Conservation (phyloP, 164 flowering plant genomes). For the Euptelea pleiosperma region DNA sequence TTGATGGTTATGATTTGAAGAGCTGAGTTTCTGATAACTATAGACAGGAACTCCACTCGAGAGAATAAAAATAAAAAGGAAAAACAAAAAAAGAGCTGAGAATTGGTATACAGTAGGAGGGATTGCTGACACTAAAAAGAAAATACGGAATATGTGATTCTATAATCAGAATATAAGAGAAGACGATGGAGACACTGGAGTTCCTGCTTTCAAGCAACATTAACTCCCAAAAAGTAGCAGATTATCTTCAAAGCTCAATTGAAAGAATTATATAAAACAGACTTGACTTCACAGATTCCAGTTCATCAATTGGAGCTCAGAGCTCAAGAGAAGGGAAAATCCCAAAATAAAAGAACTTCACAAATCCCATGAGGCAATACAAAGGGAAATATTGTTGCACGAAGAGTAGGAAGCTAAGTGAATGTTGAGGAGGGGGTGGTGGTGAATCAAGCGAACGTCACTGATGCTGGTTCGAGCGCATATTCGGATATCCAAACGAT, state of each 20-base stretch:
- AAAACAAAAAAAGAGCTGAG: background rate
- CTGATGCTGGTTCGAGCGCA: conserved; percentile 28
- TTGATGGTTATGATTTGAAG: background rate
- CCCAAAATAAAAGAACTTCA: too few species aligned
- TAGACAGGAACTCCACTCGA: background rate
- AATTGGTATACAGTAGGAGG: conserved; percentile 3
- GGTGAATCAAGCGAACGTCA: conserved; percentile 26
- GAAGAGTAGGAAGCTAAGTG: background rate
- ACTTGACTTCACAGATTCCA: too few species aligned
- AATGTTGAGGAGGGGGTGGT: conserved; percentile 10
- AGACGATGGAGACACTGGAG: background rate
- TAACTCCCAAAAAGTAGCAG: background rate
- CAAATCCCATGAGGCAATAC: background rate
- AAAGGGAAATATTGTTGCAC: background rate
- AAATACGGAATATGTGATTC: too few species aligned
- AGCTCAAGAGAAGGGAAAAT: too few species aligned
- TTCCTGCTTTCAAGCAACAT: background rate
- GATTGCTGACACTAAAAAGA: too few species aligned
- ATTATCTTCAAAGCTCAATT: conserved; percentile 3
- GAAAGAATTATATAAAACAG: too few species aligned
- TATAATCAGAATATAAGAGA: background rate
- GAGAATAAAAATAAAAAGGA: background rate
- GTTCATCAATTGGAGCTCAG: too few species aligned
- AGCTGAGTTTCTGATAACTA: conserved; percentile 1
- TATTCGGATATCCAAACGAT: conserved; percentile 33